Percentiles rank a stretch among this genome's conserved stretches.
These are phyloP conservation scores for Hypoxylon perforatum DNA, from an alignment of 495 filamentous ascomycete species.

Conservation along the genomic window DNA sequence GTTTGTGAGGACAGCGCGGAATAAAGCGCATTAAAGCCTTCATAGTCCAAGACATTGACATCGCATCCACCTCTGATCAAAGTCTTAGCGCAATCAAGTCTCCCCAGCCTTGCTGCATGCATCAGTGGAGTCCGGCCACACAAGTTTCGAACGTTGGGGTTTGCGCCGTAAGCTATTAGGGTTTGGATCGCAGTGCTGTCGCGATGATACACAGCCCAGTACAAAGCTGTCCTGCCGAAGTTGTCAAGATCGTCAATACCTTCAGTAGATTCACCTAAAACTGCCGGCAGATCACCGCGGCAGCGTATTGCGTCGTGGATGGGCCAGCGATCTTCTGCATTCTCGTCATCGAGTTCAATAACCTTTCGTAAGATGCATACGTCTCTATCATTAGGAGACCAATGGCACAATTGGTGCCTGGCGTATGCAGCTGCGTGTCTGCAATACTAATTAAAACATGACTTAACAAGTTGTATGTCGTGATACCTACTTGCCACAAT, in stretches of 20 bases:
- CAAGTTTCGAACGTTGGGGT: not conserved
- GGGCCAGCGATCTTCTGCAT: constrained; percentile 6
- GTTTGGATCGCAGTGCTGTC: not conserved
- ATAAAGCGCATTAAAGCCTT: not conserved
- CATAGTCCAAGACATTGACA: not conserved
- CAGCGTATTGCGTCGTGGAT: constrained; percentile 19
- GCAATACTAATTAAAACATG: not conserved
- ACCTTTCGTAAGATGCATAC: not conserved
- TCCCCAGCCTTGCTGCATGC: not conserved
- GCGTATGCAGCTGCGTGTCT: constrained; percentile 1
- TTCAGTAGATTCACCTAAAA: constrained; percentile 12
- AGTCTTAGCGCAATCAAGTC: not conserved
- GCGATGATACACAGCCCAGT: not conserved
- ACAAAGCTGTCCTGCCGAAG: constrained; percentile 8
- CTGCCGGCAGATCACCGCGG: not conserved
- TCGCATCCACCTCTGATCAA: constrained; percentile 20
- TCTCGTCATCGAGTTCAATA: constrained; percentile 12
- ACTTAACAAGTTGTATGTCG: not conserved
- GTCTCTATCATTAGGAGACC: not conserved
- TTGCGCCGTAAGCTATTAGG: constrained; percentile 22
- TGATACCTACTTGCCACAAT: constrained; percentile 4
- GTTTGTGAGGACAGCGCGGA: not conserved
- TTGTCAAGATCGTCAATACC: constrained; percentile 11
- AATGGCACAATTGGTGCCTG: not conserved
- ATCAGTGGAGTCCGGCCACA: not conserved